Evolutionary conservation across 345 rosid species (phyloP), one percentile per base, ranked within the genome.

Genomic region (Salix koriyanagi): DNA sequence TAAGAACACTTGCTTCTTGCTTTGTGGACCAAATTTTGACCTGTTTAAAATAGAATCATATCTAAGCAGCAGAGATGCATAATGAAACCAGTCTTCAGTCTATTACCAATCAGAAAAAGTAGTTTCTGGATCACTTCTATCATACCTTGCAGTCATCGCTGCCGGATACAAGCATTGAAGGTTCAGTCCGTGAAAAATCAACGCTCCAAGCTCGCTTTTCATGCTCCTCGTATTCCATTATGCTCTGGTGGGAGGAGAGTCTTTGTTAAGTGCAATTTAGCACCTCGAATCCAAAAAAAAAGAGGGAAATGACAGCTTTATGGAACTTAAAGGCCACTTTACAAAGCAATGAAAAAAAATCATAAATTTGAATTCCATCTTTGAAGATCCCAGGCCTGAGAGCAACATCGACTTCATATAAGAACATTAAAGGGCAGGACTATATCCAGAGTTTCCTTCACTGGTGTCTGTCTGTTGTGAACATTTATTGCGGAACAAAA

Each of bases 121-220:
- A 77, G 14, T n/a, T 70, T 74, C 36, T 76, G 65, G 70, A 72
- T 36, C 48, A 14, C 54, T 30, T 46, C 39, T 23, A 34, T 2
- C 13, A 23, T 86, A 92, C 98, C 98, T 94, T 92, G 74, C 96
- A 91, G 79, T 94, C 98, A 79, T 94, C 97, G 41, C 98, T 90
- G 23, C 98, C 98, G 84, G 98, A 92, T 44, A 94, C 94, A 71
- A 94, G 98, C 96, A 91, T 90, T 16, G 98, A 86, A 19, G 98
- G 93, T 76, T 94, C 98, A 7, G 90, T 89, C 76, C 83, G 79
- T 34, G 98, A 94, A 83, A 92, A 94, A 80, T 94, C 98, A 81
- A 94, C 97, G 83, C 98, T 94, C 98, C 98, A 94, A 46, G 97
- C 97, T 44, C 96, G 96, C 76, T 94, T 94, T 74, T 92, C 96